Conservation (phyloP, 805 yeast genomes). For the Priceomyces melissophilus region DNA sequence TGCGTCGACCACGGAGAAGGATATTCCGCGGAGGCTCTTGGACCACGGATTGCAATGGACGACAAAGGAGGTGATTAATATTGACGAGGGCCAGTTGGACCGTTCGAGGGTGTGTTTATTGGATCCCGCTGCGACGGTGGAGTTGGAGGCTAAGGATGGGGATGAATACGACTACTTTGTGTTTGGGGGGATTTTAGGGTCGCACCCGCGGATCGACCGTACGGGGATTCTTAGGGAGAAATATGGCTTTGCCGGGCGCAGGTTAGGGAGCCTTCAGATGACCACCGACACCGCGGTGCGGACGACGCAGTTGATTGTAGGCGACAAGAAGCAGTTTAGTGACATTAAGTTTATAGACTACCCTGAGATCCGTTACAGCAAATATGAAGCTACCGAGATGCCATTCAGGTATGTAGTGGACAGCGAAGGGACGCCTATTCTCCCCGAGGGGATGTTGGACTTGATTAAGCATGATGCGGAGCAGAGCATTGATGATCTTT, state of each 20-base stretch:
- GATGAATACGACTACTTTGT: conserved; percentile 77
- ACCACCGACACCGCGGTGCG: conserved; percentile 97
- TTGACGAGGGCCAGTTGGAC: conserved; percentile 43
- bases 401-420: conserved; percentile 89
- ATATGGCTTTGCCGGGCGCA: conserved; percentile 82
- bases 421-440: conserved; percentile 62
- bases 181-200: conserved; percentile 95
- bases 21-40: conserved; percentile 59
- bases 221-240: conserved; percentile 81
- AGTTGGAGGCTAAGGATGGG: conserved; percentile 68
- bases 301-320: conserved; percentile 79
- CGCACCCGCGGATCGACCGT: conserved; percentile 90
- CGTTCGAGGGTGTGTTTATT: conserved; percentile 67
- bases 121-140: conserved; percentile 82
- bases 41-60: conserved; percentile 80
- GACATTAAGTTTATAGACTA: conserved; percentile 83
- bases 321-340: conserved; percentile 54
- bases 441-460: conserved; percentile 89
- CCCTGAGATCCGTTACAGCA: conserved; percentile 87
- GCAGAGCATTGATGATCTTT: conserved; percentile 72
- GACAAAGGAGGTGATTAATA: conserved; percentile 59
- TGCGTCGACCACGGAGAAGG: conserved; percentile 50
- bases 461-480: conserved; percentile 83
- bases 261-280: conserved; percentile 89
- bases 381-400: conserved; percentile 94